Conservation (phyloP, 2,329 filamentous ascomycete genomes). For the Zopfia rhizophila region DNA sequence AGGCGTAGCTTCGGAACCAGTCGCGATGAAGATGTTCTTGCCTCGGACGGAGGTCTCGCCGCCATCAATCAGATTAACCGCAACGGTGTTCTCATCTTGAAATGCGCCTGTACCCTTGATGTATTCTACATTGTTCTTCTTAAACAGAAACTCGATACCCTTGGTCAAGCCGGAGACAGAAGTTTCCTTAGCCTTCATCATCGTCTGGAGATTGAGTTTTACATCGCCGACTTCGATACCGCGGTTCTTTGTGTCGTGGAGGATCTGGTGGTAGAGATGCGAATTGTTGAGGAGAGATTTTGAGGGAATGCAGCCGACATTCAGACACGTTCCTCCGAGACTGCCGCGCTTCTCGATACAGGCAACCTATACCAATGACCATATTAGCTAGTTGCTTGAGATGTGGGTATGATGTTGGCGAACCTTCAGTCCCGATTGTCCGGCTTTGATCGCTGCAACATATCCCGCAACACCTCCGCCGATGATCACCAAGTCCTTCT, state of each 20-base stretch:
- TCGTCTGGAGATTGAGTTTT: conserved; percentile 90
- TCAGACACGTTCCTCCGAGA: conserved; percentile 96
- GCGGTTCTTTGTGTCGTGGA: conserved; percentile 96
- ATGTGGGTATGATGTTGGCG: conserved; percentile 29
- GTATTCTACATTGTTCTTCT: conserved; percentile 99
- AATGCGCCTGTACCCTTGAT: conserved; percentile 93
- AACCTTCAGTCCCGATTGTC: conserved; percentile 96
- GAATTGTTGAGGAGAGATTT: conserved; percentile 99
- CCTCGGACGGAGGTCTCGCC: conserved; percentile 86
- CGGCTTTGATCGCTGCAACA: conserved; percentile 98
- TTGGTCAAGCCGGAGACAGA: conserved; percentile 91
- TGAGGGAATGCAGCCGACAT: conserved; percentile 98
- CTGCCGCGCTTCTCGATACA: conserved; percentile 98
- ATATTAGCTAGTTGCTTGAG: conserved; percentile 18
- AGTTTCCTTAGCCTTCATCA: conserved; percentile 99
- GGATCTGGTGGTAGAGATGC: conserved; percentile 95
- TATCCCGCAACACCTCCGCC: conserved; percentile 98
- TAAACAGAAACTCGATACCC: conserved; percentile 97
- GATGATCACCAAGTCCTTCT: conserved; percentile 97
- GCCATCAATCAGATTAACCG: conserved; percentile 88
- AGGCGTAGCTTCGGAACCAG: conserved; percentile 92
- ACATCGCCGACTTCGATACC: conserved; percentile 98
- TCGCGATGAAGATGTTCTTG: conserved; percentile 99
- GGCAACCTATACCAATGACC: conserved; percentile 74
- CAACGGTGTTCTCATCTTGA: conserved; percentile 88